Percentiles rank a stretch among this genome's conserved stretches.
These are phyloP conservation scores for Pleurotus ostreatus DNA, from an alignment of 768 basidiomycete species.

Conservation along the genomic window DNA sequence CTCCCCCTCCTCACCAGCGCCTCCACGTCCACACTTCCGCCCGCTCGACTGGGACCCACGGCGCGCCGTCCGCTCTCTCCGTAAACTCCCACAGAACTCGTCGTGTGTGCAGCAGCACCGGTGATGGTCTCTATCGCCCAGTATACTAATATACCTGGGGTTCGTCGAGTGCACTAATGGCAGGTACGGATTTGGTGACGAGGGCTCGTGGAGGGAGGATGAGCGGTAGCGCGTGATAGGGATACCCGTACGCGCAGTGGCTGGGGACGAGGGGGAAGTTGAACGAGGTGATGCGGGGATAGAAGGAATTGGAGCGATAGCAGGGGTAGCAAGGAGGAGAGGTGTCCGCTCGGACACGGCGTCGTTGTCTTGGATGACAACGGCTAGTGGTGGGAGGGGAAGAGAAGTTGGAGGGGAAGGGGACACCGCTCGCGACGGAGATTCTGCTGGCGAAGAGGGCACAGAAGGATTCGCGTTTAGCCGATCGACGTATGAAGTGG, in stretches of 20 bases:
- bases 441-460: slow-evolving; percentile 32
- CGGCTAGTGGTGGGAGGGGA: too few relatives aligned
- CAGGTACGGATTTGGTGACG: neutral
- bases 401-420: neutral
- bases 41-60: neutral
- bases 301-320: neutral
- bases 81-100: slow-evolving; percentile 1
- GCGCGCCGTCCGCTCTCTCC: neutral
- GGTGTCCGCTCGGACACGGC: neutral
- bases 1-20: neutral
- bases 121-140: slow-evolving; percentile 7
- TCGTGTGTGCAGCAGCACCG: slow-evolving; percentile 5
- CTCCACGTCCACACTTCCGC: neutral
- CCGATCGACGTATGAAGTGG: slow-evolving; percentile 70
- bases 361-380: neutral
- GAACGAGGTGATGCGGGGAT: too few relatives aligned
- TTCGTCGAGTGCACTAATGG: slow-evolving; percentile 1
- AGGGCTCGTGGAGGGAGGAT: neutral
- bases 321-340: neutral
- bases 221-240: neutral
- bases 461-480: slow-evolving; percentile 62
- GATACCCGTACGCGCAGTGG: neutral
- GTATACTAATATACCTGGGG: slow-evolving; percentile 2
- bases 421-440: slow-evolving; percentile 9
- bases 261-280: neutral